Percentiles rank a stretch among this genome's conserved stretches.
phyloP scores from a whole-genome alignment of 768 basidiomycete genomes.

The Tricholoma bakamatsutake region DNA sequence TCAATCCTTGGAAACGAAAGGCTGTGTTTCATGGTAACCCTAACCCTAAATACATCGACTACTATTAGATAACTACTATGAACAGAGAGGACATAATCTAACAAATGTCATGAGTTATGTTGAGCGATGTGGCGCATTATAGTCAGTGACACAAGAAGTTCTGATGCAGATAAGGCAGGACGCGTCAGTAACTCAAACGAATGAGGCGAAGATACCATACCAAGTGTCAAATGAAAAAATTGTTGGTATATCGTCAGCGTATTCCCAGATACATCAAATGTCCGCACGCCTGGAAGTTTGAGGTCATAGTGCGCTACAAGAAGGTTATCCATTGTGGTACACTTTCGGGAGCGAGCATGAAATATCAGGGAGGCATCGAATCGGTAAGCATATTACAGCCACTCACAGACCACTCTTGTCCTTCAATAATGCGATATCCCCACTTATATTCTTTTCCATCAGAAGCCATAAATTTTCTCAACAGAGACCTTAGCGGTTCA shows the following conservation, averaged over 20 bases:
- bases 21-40: slow-evolving; percentile 1
- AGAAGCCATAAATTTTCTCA: slow-evolving; percentile 60
- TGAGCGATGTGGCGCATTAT: slow-evolving; percentile 57
- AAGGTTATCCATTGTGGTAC: slow-evolving; percentile 45
- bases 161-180: slow-evolving; percentile 19
- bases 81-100: neutral
- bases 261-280: slow-evolving; percentile 60
- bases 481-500: slow-evolving; percentile 46
- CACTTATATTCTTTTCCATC: slow-evolving; percentile 71
- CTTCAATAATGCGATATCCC: slow-evolving; percentile 46
- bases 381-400: neutral
- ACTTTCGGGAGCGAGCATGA: slow-evolving; percentile 28
- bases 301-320: slow-evolving; percentile 65
- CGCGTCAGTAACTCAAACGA: neutral
- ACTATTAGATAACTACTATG: neutral
- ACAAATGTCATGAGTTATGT: slow-evolving; percentile 26
- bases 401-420: slow-evolving; percentile 76
- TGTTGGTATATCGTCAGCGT: slow-evolving; percentile 54
- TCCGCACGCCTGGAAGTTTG: slow-evolving; percentile 45
- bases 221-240: slow-evolving; percentile 46
- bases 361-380: neutral
- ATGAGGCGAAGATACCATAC: slow-evolving; percentile 28
- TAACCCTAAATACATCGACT: slow-evolving; percentile 8
- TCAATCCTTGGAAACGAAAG: neutral
- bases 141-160: slow-evolving; percentile 46